These are phyloP conservation scores for Salvia miltiorrhiza DNA, from an alignment of 257 asterid genomes.

Conservation along the genomic window DNA sequence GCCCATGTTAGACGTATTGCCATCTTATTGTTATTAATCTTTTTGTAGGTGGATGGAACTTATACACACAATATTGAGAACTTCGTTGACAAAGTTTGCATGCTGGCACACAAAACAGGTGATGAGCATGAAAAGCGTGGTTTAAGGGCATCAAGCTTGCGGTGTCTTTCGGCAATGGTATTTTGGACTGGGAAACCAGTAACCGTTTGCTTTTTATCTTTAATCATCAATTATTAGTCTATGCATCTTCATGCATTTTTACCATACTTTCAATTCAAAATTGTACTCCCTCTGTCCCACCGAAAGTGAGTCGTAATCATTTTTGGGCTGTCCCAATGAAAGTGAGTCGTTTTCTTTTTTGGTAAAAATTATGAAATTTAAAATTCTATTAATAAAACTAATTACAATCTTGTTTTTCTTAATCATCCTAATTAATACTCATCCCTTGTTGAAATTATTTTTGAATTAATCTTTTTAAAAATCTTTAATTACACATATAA, in stretches of 20 bases:
- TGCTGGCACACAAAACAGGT: conserved; percentile 54
- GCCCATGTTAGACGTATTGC: not conserved
- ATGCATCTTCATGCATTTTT: not conserved
- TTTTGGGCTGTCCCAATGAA: too few relatives aligned
- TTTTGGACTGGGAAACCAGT: conserved; percentile 9
- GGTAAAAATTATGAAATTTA: too few relatives aligned
- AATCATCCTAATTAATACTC: too few relatives aligned
- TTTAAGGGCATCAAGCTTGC: conserved; percentile 89
- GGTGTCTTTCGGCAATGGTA: conserved; percentile 95
- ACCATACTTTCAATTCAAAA: not conserved
- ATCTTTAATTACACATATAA: too few relatives aligned
- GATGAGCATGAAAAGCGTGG: conserved; percentile 51
- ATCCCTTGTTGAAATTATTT: too few relatives aligned
- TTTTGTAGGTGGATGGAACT: conserved; percentile 77
- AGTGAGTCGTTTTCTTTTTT: too few relatives aligned
- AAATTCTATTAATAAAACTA: too few relatives aligned
- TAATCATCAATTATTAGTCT: too few relatives aligned
- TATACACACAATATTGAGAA: conserved; percentile 68
- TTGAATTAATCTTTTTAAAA: too few relatives aligned
- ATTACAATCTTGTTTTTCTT: too few relatives aligned
- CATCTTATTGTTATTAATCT: conserved; percentile 18
- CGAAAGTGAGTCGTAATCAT: too few relatives aligned
- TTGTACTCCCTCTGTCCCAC: too few relatives aligned
- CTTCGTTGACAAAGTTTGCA: conserved; percentile 64
- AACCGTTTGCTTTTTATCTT: not conserved